Evolutionary conservation across 257 asterid species (phyloP).

Genomic region (Lavandula angustifolia): DNA sequence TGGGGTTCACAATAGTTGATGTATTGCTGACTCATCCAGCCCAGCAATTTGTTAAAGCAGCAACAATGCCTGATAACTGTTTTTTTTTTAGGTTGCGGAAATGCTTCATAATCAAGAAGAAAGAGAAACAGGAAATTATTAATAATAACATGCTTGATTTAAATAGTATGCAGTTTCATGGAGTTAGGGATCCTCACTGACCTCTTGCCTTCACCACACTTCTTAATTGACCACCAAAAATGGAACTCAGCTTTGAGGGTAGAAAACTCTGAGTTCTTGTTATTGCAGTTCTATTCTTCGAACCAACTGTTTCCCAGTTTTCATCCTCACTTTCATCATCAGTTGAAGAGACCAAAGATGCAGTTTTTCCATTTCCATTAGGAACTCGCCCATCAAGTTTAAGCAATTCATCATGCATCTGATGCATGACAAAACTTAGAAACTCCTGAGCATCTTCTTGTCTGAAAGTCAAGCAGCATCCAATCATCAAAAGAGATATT

Average conservation of each 20-base stretch:
- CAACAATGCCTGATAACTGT: slow-evolving; percentile 13
- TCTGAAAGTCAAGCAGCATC: slow-evolving; percentile 47
- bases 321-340: slow-evolving; percentile 62
- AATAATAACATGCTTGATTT: not conserved
- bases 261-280: slow-evolving; percentile 78
- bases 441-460: slow-evolving; percentile 96
- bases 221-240: slow-evolving; percentile 77
- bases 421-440: slow-evolving; percentile 84
- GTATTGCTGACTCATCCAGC: not conserved
- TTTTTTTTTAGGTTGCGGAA: not conserved
- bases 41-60: slow-evolving; percentile 20
- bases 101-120: slow-evolving; percentile 15
- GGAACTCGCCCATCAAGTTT: slow-evolving; percentile 63
- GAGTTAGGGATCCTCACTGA: slow-evolving; percentile 34
- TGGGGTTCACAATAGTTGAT: slow-evolving; percentile 10
- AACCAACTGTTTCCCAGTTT: slow-evolving; percentile 76
- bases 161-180: slow-evolving; percentile 18
- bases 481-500: slow-evolving; percentile 23
- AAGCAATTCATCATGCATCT: slow-evolving; percentile 90
- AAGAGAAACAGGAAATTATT: not conserved
- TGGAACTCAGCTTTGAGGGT: slow-evolving; percentile 74
- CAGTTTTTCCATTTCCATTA: slow-evolving; percentile 49
- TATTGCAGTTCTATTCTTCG: slow-evolving; percentile 64
- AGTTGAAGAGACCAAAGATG: slow-evolving; percentile 63
- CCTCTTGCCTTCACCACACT: slow-evolving; percentile 89